These are phyloP conservation scores for Coffea canephora DNA, from an alignment of 257 asterid species.

Conservation along the genomic window DNA sequence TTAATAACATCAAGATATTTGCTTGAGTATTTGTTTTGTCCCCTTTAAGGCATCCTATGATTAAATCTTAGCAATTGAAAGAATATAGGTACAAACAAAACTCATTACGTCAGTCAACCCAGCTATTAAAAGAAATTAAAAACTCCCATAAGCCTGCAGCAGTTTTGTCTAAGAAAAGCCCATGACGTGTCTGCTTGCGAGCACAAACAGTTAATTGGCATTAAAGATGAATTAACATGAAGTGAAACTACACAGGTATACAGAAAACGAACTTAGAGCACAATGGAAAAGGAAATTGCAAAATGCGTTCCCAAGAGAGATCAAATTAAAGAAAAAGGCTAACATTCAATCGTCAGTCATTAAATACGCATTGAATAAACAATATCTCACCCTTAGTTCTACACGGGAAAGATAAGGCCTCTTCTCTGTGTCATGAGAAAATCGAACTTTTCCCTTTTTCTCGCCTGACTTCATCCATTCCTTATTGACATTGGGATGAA, in stretches of 20 bases:
- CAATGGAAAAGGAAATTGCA: background rate
- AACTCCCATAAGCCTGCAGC: background rate
- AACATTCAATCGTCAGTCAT: background rate
- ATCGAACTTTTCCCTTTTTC: conserved; percentile 75
- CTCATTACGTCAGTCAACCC: background rate
- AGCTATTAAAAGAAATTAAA: background rate
- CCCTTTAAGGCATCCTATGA: background rate
- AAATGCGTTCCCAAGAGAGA: background rate
- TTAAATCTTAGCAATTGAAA: background rate
- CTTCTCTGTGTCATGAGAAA: conserved; percentile 69
- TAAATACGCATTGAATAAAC: background rate
- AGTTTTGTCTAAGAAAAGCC: background rate
- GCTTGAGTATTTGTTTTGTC: background rate
- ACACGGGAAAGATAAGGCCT: conserved; percentile 81
- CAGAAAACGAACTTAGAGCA: too few relatives aligned
- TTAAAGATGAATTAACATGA: background rate
- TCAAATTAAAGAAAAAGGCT: background rate
- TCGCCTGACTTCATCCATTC: conserved; percentile 87
- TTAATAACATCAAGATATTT: too few relatives aligned
- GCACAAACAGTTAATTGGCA: background rate
- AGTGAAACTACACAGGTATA: background rate
- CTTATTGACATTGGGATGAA: conserved; percentile 52
- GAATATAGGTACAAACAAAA: background rate
- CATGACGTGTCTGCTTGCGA: background rate
- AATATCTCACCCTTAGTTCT: conserved; percentile 68